Conservation (phyloP, 2,329 filamentous ascomycete genomes). For the Verticillium nubilum region DNA sequence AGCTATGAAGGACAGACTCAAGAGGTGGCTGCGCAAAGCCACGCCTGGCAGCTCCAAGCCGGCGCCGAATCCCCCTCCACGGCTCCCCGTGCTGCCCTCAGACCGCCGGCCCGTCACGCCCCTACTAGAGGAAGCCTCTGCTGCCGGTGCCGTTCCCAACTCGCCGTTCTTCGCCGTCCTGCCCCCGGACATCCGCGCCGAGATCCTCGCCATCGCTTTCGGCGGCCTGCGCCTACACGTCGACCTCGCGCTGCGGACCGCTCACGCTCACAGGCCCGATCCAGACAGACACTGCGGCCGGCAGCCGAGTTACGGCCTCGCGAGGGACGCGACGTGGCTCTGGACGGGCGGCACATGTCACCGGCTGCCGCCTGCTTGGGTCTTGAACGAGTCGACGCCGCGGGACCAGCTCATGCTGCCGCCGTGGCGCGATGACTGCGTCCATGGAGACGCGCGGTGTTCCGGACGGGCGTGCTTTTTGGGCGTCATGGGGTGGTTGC, state of each 20-base stretch:
- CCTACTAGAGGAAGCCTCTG: neutral
- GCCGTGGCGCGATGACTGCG: slow-evolving; percentile 1
- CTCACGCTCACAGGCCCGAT: neutral
- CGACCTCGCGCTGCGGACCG: slow-evolving; percentile 11
- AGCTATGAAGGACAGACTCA: neutral
- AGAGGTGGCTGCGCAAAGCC: neutral
- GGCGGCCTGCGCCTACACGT: slow-evolving; percentile 16
- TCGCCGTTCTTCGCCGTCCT: slow-evolving; percentile 13
- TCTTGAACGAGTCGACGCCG: neutral
- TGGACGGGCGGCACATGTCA: slow-evolving; percentile 21
- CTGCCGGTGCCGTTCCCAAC: neutral
- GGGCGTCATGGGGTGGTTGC: slow-evolving; percentile 24
- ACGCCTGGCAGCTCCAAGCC: neutral
- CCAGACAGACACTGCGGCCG: neutral
- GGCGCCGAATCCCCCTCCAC: neutral
- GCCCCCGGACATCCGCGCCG: slow-evolving; percentile 26
- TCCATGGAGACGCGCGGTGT: neutral
- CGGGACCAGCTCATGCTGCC: neutral
- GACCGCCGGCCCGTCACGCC: neutral
- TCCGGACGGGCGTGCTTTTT: slow-evolving; percentile 8
- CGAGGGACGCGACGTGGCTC: slow-evolving; percentile 12
- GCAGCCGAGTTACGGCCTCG: neutral
- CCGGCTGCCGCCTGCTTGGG: slow-evolving; percentile 8
- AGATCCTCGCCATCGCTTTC: slow-evolving; percentile 19
- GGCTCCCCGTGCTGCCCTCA: neutral